Conservation (phyloP, 2,329 filamentous ascomycete species). For the Proliferodiscus dingleyae region DNA sequence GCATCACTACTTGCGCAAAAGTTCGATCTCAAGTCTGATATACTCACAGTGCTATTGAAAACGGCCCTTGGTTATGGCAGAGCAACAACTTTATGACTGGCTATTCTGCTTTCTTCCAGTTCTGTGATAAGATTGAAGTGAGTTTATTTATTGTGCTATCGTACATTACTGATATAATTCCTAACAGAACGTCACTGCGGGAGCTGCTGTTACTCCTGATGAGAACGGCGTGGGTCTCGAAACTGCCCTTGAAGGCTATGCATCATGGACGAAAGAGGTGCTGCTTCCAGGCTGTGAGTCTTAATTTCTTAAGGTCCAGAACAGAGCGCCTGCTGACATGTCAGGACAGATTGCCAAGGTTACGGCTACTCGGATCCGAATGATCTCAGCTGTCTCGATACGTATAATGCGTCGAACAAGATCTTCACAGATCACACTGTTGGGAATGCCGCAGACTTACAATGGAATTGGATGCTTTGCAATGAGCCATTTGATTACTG, state of each 20-base stretch:
- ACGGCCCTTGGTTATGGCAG: slow-evolving; percentile 56
- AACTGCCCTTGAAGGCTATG: slow-evolving; percentile 50
- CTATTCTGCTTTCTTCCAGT: slow-evolving; percentile 43
- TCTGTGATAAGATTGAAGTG: slow-evolving; percentile 39
- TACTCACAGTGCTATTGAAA: slow-evolving; percentile 40
- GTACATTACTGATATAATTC: not conserved
- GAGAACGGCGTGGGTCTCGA: slow-evolving; percentile 46
- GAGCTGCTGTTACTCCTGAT: slow-evolving; percentile 29
- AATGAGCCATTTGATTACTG: slow-evolving; percentile 58
- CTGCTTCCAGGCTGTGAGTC: slow-evolving; percentile 46
- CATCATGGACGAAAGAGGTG: slow-evolving; percentile 45
- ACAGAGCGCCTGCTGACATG: not conserved
- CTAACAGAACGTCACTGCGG: slow-evolving; percentile 31
- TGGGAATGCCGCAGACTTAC: slow-evolving; percentile 42
- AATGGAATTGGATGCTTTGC: slow-evolving; percentile 59
- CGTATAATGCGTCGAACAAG: slow-evolving; percentile 44
- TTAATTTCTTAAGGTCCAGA: not conserved
- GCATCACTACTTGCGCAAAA: slow-evolving; percentile 3
- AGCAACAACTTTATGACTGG: slow-evolving; percentile 43
- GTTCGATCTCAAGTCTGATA: slow-evolving; percentile 2
- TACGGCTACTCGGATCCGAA: slow-evolving; percentile 43
- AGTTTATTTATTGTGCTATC: slow-evolving; percentile 1
- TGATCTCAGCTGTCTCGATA: slow-evolving; percentile 48
- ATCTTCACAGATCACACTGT: slow-evolving; percentile 46
- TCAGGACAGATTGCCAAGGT: slow-evolving; percentile 37